Percentiles rank a stretch among this genome's conserved stretches.
phyloP scores from a whole-genome alignment of 164 flowering plant genomes.

The Malania oleifera region DNA sequence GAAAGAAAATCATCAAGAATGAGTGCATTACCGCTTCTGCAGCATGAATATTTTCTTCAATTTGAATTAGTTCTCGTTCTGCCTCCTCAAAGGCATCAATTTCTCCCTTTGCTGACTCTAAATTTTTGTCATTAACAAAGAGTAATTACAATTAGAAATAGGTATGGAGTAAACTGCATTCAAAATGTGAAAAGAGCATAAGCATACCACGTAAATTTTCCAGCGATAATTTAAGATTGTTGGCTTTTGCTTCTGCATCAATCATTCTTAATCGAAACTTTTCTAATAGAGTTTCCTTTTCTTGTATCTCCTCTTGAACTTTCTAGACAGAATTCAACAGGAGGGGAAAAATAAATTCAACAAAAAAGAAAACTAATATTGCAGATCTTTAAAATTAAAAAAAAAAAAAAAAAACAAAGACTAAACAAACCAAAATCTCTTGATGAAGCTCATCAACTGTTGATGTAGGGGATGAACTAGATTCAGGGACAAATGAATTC shows the following conservation, averaged over 20 bases:
- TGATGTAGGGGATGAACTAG: constrained; percentile 32
- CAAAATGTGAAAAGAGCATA: neutral
- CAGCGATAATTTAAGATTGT: constrained; percentile 45
- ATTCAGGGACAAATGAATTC: constrained; percentile 44
- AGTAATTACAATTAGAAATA: neutral
- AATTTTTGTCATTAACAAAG: constrained; percentile 6
- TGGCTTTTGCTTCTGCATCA: constrained; percentile 53
- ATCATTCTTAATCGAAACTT: constrained; percentile 26
- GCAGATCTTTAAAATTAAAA: neutral
- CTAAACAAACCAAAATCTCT: constrained; percentile 68
- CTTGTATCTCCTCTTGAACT: constrained; percentile 48
- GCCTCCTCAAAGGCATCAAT: constrained; percentile 63
- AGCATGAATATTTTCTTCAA: constrained; percentile 43
- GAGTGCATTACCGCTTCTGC: constrained; percentile 42
- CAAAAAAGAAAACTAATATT: neutral
- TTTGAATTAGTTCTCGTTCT: constrained; percentile 40
- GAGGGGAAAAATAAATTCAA: neutral
- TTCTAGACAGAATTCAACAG: constrained; percentile 34
- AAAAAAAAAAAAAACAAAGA: neutral
- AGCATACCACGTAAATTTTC: constrained; percentile 63
- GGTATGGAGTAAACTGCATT: neutral
- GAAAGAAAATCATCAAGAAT: neutral
- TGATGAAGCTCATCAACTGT: constrained; percentile 60
- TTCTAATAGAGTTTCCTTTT: constrained; percentile 38
- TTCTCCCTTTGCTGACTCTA: constrained; percentile 79